A percentile compares a stretch with the other conserved stretches of the same genome.
Evolutionary conservation across 768 basidiomycete species (phyloP).

Genomic region (Tylopilus balloui): DNA sequence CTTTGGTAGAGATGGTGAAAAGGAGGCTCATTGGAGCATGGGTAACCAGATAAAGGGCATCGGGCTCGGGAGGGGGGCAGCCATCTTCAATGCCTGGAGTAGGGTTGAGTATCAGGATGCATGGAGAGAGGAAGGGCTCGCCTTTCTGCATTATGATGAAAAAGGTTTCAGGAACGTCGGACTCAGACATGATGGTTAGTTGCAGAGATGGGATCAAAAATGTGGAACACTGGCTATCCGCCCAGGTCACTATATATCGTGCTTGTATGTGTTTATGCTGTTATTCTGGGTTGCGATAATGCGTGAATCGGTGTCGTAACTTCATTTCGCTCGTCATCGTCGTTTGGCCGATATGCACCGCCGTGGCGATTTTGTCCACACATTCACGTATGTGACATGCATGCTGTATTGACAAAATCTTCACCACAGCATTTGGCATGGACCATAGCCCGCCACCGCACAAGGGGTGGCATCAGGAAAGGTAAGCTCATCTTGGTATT

Average conservation of each 20-base stretch:
- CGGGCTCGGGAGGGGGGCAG: slow-evolving; percentile 61
- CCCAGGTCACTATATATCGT: too few species aligned
- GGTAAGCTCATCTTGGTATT: too few species aligned
- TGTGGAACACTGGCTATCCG: too few species aligned
- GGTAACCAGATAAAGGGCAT: slow-evolving; percentile 35
- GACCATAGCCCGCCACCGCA: background rate
- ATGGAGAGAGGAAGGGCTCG: background rate
- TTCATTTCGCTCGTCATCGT: too few species aligned
- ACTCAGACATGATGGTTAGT: background rate
- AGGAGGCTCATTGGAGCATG: background rate
- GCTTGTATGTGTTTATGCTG: background rate
- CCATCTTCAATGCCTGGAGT: slow-evolving; percentile 43
- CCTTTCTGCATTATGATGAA: slow-evolving; percentile 7
- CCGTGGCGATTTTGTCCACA: background rate
- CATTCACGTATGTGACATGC: background rate
- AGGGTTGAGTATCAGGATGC: background rate
- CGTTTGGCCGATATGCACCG: too few species aligned
- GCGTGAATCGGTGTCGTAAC: too few species aligned
- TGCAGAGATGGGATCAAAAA: background rate
- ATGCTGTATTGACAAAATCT: background rate
- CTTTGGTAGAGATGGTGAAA: background rate
- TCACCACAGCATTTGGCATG: background rate
- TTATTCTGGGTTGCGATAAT: too few species aligned
- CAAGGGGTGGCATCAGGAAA: too few species aligned
- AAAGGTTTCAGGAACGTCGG: slow-evolving; percentile 1